These are phyloP conservation scores for Tulasnella calospora DNA, from an alignment of 768 basidiomycete genomes.

Conservation along the genomic window DNA sequence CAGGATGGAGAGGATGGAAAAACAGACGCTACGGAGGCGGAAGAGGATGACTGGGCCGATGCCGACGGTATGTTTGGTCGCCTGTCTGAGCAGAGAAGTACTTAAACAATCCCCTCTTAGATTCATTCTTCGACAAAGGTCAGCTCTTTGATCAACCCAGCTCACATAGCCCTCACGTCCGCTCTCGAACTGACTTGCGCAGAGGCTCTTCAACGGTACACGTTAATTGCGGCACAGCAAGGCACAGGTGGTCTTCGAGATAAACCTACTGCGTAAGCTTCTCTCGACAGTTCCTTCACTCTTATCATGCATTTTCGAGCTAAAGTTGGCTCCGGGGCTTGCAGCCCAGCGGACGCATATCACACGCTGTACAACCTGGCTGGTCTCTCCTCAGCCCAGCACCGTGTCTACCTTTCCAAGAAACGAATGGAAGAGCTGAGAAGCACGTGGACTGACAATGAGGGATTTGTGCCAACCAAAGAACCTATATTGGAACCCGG, in stretches of 20 bases:
- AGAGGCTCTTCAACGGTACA: slow-evolving; percentile 76
- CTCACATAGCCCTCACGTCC: background rate
- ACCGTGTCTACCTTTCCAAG: slow-evolving; percentile 55
- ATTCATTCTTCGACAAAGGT: slow-evolving; percentile 50
- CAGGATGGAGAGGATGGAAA: background rate
- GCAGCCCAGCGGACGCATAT: slow-evolving; percentile 86
- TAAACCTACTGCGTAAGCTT: slow-evolving; percentile 84
- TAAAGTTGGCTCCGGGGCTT: background rate
- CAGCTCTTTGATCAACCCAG: background rate
- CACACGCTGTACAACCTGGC: slow-evolving; percentile 91
- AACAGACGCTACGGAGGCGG: slow-evolving; percentile 24
- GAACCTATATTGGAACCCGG: background rate
- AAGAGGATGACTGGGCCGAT: slow-evolving; percentile 61
- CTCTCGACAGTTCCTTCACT: background rate
- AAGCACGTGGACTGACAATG: slow-evolving; percentile 39
- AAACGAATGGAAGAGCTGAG: slow-evolving; percentile 38
- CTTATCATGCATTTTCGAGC: too few species aligned
- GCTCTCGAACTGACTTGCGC: background rate
- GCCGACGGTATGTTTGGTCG: slow-evolving; percentile 50
- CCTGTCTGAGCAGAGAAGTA: background rate
- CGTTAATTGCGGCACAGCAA: slow-evolving; percentile 80
- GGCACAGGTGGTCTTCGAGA: slow-evolving; percentile 84
- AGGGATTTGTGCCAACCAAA: background rate
- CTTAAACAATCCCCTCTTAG: slow-evolving; percentile 37
- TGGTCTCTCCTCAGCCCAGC: slow-evolving; percentile 85